These are phyloP conservation scores for Dalbergia cultrata DNA, from an alignment of 306 rosid species.

Conservation along the genomic window DNA sequence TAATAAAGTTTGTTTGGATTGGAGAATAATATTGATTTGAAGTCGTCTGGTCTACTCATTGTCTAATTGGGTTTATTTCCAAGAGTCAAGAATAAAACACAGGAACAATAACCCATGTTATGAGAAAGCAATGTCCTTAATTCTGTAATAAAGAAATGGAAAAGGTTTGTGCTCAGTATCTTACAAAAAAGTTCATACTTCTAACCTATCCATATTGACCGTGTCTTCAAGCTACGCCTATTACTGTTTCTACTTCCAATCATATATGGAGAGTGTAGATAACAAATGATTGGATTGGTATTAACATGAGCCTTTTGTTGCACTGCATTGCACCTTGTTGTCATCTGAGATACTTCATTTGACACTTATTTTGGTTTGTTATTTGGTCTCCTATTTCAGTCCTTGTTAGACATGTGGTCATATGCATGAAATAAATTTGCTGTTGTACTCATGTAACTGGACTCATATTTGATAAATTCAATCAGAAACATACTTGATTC, in stretches of 20 bases:
- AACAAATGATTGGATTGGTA: no score
- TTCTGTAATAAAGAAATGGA: background rate
- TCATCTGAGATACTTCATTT: conserved; percentile 3
- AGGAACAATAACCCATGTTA: background rate
- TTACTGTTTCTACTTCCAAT: no score
- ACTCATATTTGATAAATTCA: conserved; percentile 2
- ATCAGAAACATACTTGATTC: conserved; percentile 5
- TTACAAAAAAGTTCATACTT: background rate
- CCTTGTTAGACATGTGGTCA: background rate
- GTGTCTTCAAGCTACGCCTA: no score
- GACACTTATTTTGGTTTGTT: conserved; percentile 13
- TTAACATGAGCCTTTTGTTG: no score
- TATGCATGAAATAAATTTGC: background rate
- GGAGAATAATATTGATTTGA: no score
- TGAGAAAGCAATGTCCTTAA: background rate
- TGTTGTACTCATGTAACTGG: background rate
- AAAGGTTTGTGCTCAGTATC: background rate
- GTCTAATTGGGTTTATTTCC: background rate
- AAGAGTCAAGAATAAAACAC: background rate
- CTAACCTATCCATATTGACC: no score
- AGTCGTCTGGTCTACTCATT: background rate
- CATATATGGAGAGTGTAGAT: no score
- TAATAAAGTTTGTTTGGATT: no score
- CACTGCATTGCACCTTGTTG: background rate
- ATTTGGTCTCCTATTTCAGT: background rate